Percentiles rank a stretch among this genome's conserved stretches.
Evolutionary conservation across 164 flowering plant species (phyloP).

Genomic region (Aristolochia californica): DNA sequence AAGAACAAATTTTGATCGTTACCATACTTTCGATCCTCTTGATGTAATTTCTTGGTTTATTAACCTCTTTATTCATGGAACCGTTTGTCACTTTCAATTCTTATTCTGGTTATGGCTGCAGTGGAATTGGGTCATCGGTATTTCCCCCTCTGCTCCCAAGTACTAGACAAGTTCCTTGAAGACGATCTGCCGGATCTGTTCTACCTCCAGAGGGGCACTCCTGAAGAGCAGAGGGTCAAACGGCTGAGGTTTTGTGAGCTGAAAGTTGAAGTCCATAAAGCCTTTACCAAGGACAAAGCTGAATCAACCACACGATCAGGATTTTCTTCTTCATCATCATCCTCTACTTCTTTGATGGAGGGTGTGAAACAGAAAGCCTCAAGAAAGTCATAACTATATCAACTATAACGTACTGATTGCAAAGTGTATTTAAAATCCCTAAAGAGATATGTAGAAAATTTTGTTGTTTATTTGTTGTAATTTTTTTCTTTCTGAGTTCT

Average conservation of each 20-base stretch:
- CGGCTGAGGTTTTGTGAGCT: slow-evolving; percentile 41
- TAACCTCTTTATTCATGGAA: no score
- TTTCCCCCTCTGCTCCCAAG: slow-evolving; percentile 57
- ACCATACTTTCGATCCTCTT: no score
- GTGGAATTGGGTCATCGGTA: slow-evolving; percentile 48
- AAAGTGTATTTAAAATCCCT: not conserved
- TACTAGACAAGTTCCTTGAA: slow-evolving; percentile 51
- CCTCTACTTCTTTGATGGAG: slow-evolving; percentile 18
- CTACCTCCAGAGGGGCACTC: slow-evolving; percentile 43
- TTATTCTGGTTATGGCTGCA: slow-evolving; percentile 16
- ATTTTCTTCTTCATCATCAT: slow-evolving; percentile 35
- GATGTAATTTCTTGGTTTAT: no score
- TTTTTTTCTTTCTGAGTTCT: not conserved
- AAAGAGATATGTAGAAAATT: not conserved
- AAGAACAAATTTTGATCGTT: no score
- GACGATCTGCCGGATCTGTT: slow-evolving; percentile 41
- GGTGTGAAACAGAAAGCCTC: slow-evolving; percentile 10
- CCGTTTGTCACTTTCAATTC: not conserved
- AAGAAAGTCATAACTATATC: slow-evolving; percentile 5
- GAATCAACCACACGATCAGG: slow-evolving; percentile 16
- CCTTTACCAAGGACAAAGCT: slow-evolving; percentile 51
- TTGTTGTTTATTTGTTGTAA: not conserved
- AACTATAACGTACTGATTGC: not conserved
- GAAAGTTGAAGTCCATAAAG: slow-evolving; percentile 43
- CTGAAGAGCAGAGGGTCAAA: slow-evolving; percentile 40